Evolutionary conservation across 2,329 filamentous ascomycete species (phyloP).

Genomic region (Sporothrix globosa): DNA sequence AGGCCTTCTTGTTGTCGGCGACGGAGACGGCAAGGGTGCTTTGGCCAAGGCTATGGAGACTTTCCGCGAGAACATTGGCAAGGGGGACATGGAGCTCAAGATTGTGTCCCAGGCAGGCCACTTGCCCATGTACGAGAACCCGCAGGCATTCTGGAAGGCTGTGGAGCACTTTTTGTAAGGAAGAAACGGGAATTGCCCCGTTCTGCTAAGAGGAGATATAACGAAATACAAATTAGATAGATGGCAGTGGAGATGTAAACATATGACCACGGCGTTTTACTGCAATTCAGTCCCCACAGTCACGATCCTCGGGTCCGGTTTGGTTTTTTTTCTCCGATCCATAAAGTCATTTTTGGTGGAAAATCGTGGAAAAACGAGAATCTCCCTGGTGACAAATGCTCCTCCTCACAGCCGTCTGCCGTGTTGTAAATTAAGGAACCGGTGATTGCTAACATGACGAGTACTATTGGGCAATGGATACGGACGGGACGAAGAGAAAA

Average conservation of each 20-base stretch:
- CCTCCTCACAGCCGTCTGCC: neutral
- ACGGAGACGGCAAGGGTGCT: conserved; percentile 69
- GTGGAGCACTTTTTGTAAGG: conserved; percentile 35
- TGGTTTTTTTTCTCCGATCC: neutral
- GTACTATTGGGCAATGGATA: conserved; percentile 8
- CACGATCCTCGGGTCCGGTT: conserved; percentile 4
- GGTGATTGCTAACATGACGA: neutral
- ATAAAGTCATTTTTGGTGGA: neutral
- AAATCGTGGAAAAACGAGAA: neutral
- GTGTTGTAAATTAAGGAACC: neutral
- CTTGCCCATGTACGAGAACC: conserved; percentile 76
- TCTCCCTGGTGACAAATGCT: neutral
- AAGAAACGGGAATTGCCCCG: neutral
- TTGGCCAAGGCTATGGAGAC: conserved; percentile 79
- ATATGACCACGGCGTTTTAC: neutral
- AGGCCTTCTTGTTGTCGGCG: conserved; percentile 72
- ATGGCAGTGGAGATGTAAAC: conserved; percentile 11
- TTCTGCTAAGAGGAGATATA: neutral
- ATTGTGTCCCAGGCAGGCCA: conserved; percentile 74
- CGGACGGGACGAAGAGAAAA: neutral
- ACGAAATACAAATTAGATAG: neutral
- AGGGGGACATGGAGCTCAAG: conserved; percentile 60
- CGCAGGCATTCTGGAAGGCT: conserved; percentile 56
- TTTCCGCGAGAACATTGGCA: conserved; percentile 64
- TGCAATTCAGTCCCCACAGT: neutral